Conservation (phyloP, 192 early-diverging fungal species). For the Podila minutissima region DNA sequence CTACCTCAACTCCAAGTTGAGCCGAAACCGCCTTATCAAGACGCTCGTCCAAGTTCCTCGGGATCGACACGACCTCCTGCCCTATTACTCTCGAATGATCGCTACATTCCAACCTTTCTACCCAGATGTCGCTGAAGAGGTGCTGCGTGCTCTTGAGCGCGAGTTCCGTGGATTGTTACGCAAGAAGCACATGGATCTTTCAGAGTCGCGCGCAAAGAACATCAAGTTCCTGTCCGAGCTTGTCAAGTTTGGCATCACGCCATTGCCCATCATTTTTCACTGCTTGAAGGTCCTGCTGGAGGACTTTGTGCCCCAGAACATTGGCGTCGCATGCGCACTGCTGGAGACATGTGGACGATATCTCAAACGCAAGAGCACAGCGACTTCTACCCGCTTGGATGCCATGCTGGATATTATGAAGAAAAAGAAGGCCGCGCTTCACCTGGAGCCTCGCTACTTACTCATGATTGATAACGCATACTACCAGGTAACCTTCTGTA, state of each 20-base stretch:
- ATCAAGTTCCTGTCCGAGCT: constrained; percentile 91
- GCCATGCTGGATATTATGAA: constrained; percentile 90
- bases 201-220: constrained; percentile 85
- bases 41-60: constrained; percentile 83
- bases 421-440: constrained; percentile 86
- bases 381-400: constrained; percentile 75
- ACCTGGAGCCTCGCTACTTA: constrained; percentile 84
- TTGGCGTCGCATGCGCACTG: constrained; percentile 85
- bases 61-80: constrained; percentile 83
- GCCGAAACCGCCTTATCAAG: constrained; percentile 81
- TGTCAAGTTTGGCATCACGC: constrained; percentile 91
- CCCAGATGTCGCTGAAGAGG: constrained; percentile 81
- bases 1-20: constrained; percentile 84
- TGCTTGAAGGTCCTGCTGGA: constrained; percentile 89
- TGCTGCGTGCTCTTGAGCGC: constrained; percentile 76
- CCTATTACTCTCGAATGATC: constrained; percentile 91
- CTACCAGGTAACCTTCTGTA: constrained; percentile 63
- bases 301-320: constrained; percentile 83
- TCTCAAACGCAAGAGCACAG: constrained; percentile 75
- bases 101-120: constrained; percentile 88
- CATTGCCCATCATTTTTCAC: constrained; percentile 83
- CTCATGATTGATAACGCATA: constrained; percentile 97
- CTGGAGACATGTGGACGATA: constrained; percentile 93
- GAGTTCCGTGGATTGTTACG: constrained; percentile 78
- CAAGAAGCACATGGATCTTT: constrained; percentile 74